Conservation (phyloP, 1,284 basidiomycete genomes). For the Leccinum variabile region DNA sequence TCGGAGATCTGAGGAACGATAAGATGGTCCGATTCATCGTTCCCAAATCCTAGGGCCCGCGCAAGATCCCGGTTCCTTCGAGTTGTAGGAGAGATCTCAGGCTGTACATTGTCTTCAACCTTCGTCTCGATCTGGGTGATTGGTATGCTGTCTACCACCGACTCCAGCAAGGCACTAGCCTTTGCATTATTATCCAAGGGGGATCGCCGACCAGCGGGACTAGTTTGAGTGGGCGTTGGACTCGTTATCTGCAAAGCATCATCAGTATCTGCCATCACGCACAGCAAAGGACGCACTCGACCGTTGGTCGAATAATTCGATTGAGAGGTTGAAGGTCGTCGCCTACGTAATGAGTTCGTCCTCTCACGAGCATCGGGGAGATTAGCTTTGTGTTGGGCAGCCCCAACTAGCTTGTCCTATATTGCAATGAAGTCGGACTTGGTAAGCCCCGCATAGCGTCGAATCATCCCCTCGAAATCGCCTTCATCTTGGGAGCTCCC, state of each 20-base stretch:
- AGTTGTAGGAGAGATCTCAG: conserved; percentile 48
- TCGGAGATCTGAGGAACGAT: conserved; percentile 22
- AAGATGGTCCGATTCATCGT: conserved; percentile 40
- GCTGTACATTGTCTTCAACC: conserved; percentile 23
- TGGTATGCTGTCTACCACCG: conserved; percentile 67
- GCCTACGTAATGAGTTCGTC: conserved; percentile 58
- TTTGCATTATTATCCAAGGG: conserved; percentile 50
- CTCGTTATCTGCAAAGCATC: conserved; percentile 49
- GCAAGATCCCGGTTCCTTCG: conserved; percentile 70
- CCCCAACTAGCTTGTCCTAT: conserved; percentile 68
- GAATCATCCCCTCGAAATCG: conserved; percentile 65
- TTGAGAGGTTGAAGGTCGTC: conserved; percentile 78
- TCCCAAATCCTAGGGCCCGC: conserved; percentile 60
- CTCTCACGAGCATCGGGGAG: conserved; percentile 57
- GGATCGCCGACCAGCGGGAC: conserved; percentile 33
- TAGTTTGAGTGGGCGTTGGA: conserved; percentile 40
- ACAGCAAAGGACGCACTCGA: conserved; percentile 43
- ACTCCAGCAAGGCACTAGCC: conserved; percentile 64
- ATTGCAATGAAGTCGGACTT: conserved; percentile 67
- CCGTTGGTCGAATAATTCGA: conserved; percentile 65
- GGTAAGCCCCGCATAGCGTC: conserved; percentile 61
- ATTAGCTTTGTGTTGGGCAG: conserved; percentile 54
- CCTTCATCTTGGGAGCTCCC: conserved; percentile 53
- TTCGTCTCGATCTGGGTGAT: conserved; percentile 33
- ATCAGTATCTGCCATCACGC: conserved; percentile 11